Evolutionary conservation across 495 filamentous ascomycete genomes (phyloP), one percentile per base, ranked within the genome.

Genomic region (Penicillium psychrofluorescens): DNA sequence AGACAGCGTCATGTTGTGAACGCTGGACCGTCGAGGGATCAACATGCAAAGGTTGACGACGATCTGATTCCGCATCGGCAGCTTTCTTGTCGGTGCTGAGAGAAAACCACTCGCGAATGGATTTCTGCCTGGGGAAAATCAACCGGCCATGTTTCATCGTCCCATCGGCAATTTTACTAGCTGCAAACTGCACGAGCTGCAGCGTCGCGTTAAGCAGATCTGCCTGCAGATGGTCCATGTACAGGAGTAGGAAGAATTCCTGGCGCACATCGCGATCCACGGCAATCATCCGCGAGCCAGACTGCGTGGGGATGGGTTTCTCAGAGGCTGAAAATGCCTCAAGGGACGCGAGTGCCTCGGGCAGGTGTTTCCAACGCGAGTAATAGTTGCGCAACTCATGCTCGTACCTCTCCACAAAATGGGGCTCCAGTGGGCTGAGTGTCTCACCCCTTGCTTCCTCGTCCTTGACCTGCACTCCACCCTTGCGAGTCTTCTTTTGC

Each of bases 151-250:
- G 77, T 32, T 72, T 64, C 72, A 86, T 80, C 12, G 75, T 80
- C 0, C 84, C 83, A 35, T 83, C 76, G 7, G 43, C 43, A 14
- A 58, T 35, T 34, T 59, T 65, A 13, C 51, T 50, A 38, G 88
- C 83, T 5, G 82, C 83, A 53, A 80, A 88, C 7, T 72, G 61
- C 9, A 83, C 75, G 6, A 90, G 64, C 11, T 76, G 72, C 28
- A 59, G 36, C 0, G 57, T 61, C 0, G 63, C 54, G 11, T 56
- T 56, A 8, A 65, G 39, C 4, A 69, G 41, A 39, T 50, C 61
- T 38, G 62, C 59, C 29, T 65, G 63, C 36, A 67, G 41, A 48
- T 67, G 63, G 3, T 54, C 47, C 59, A 65, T 65, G 36, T 63
- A 65, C 11, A 69, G 41, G 16, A 64, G 55, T 16, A 65, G 31